phyloP scores from a whole-genome alignment of 352 stramenopile genomes.

The Pythium volutum region DNA sequence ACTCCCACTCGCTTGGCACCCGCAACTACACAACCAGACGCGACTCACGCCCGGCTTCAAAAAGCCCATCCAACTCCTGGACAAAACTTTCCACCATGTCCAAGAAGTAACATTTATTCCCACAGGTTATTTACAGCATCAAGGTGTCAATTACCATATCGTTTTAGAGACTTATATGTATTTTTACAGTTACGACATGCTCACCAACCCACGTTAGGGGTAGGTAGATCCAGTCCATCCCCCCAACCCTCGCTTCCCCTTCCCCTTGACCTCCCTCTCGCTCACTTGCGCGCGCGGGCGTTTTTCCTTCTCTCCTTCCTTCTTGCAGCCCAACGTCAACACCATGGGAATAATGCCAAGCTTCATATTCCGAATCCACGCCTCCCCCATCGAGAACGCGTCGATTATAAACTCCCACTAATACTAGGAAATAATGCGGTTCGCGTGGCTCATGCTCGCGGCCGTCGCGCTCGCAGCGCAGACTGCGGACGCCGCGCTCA shows the following conservation, averaged over 20 bases:
- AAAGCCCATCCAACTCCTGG: not conserved
- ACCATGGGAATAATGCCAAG: not conserved
- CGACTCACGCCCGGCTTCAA: not conserved
- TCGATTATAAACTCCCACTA: not conserved
- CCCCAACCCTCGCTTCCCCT: not conserved
- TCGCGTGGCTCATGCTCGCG: conserved; percentile 28
- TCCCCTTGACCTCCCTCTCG: conserved; percentile 8
- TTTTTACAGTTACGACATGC: not conserved
- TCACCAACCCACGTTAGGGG: not conserved
- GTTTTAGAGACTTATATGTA: not conserved
- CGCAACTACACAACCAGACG: not conserved
- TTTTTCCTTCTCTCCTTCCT: not conserved
- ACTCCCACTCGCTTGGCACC: not conserved
- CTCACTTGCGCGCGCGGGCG: not conserved
- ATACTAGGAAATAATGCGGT: conserved; percentile 9
- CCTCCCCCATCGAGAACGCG: not conserved
- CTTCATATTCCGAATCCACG: conserved; percentile 15
- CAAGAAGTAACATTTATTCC: not conserved
- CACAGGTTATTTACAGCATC: not conserved
- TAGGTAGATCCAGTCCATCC: conserved; percentile 22
- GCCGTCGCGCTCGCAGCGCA: conserved; percentile 25
- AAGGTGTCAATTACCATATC: too few species aligned
- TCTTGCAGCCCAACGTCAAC: not conserved
- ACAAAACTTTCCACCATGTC: not conserved
- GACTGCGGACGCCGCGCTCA: conserved; percentile 28